phyloP scores from a whole-genome alignment of 1,139 yeast species.

The Lodderomyces beijingensis region DNA sequence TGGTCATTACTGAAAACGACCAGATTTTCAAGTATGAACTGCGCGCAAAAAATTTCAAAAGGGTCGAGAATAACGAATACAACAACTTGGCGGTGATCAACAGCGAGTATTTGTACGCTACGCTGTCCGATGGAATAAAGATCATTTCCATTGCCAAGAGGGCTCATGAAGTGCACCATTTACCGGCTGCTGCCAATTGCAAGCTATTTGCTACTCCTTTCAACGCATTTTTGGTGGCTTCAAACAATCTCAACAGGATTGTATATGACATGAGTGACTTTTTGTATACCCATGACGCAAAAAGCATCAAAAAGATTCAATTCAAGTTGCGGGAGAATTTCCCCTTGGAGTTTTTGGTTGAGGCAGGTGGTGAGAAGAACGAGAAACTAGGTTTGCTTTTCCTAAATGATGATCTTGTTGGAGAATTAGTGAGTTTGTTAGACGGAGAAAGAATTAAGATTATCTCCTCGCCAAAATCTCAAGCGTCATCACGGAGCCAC shows the following conservation, averaged over 20 bases:
- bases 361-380: conserved; percentile 4
- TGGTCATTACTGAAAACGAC: conserved; percentile 17
- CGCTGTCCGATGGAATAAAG: conserved; percentile 7
- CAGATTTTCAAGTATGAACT: conserved; percentile 15
- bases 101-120: conserved; percentile 10
- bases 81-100: conserved; percentile 13
- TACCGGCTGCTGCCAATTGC: conserved; percentile 4
- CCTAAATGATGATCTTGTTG: conserved; percentile 7
- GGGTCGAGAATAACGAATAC: conserved; percentile 12
- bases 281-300: conserved; percentile 18
- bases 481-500: conserved; percentile 9
- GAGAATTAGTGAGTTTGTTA: conserved; percentile 12
- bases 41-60: conserved; percentile 6
- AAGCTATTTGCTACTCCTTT: conserved; percentile 15
- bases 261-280: conserved; percentile 29
- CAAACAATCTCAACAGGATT: conserved; percentile 10
- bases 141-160: conserved; percentile 7
- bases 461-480: conserved; percentile 9
- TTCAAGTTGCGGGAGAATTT: conserved; percentile 8
- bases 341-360: conserved; percentile 11
- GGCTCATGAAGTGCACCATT: conserved; percentile 8
- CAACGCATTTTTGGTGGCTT: conserved; percentile 15
- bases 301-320: conserved; percentile 13
- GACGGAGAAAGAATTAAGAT: conserved; percentile 11
- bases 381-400: conserved; percentile 10